Evolutionary conservation across 768 basidiomycete species (phyloP), one percentile per base, ranked within the genome.

Genomic region (Phylloporus scabripes): DNA sequence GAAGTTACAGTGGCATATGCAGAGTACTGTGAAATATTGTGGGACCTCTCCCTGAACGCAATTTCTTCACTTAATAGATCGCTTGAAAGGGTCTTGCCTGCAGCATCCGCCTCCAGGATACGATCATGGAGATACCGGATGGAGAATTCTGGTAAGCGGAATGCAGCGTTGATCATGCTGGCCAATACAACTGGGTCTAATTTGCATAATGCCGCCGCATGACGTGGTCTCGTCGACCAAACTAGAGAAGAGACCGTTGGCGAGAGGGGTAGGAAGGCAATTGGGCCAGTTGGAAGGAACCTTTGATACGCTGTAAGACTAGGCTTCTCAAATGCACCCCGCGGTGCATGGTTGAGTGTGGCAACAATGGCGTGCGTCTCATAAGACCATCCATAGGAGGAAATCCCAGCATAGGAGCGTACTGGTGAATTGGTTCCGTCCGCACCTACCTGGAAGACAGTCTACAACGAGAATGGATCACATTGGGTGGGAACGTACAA

Each of bases 391-490:
- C 95, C 95, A 60, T 83, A 94, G 0, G 91, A 85, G 20, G 84
- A 72, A 54, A 97, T 96, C 21, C 82, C 74, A 0, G 93, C 87
- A 62, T 85, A 97, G 21, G 83, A 65, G 40, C 93, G 82, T 20
- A 98, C 96, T 10, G 94, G 93, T 0, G 94, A 97, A 60, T 92
- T 94, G 64, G 83, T 85, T 4, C 96, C 96, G 60, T 98, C 96
- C 5, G 96, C 95, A 15, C 96, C 95, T 29, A 98, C 81, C 89
- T 92, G 37, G 32, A 43, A 45, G 42, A 20, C 11, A 45, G 40
- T 53, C 37, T 15, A 8, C 32, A 8, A 38, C 20, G 11, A 42
- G 36, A 12, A 39, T 7, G 6, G 8, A 26, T 8, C 11, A 24
- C 24, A 32, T 28, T 36, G 23, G 18, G 20, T 23, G 45, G 17